phyloP scores from a whole-genome alignment of 2,329 filamentous ascomycete species.

The Xylaria digitata region DNA sequence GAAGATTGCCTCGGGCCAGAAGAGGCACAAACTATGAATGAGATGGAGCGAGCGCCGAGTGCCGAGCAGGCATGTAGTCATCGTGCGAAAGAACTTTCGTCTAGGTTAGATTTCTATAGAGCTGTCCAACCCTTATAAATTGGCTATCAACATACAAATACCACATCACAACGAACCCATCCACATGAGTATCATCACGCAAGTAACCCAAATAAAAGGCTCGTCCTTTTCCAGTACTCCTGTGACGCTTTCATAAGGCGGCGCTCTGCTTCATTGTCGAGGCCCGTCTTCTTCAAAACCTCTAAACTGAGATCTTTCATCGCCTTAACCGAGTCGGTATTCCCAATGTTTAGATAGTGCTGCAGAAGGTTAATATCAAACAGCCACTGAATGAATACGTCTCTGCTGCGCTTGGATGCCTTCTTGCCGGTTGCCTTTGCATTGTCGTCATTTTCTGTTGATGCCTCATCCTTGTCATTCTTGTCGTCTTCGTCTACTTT shows the following conservation, averaged over 20 bases:
- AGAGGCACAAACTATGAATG: conserved; percentile 83
- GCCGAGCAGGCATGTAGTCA: neutral
- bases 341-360: conserved; percentile 55
- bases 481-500: conserved; percentile 26
- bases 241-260: conserved; percentile 71
- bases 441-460: conserved; percentile 20
- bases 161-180: conserved; percentile 7
- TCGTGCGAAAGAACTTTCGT: conserved; percentile 1
- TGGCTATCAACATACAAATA: conserved; percentile 10
- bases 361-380: conserved; percentile 68
- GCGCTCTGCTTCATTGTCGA: conserved; percentile 62
- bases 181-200: conserved; percentile 52
- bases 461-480: conserved; percentile 8
- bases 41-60: conserved; percentile 14
- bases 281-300: conserved; percentile 58
- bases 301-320: conserved; percentile 60
- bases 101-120: conserved; percentile 9
- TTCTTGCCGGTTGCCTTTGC: conserved; percentile 20
- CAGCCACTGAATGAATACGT: conserved; percentile 69
- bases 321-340: conserved; percentile 42
- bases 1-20: conserved; percentile 86
- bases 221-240: conserved; percentile 87
- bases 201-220: conserved; percentile 83
- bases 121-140: neutral
- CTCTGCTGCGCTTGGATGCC: conserved; percentile 50